A percentile compares a stretch with the other conserved stretches of the same genome.
Evolutionary conservation across 2,329 filamentous ascomycete species (phyloP).

Genomic region (Sclerotinia spermophila): DNA sequence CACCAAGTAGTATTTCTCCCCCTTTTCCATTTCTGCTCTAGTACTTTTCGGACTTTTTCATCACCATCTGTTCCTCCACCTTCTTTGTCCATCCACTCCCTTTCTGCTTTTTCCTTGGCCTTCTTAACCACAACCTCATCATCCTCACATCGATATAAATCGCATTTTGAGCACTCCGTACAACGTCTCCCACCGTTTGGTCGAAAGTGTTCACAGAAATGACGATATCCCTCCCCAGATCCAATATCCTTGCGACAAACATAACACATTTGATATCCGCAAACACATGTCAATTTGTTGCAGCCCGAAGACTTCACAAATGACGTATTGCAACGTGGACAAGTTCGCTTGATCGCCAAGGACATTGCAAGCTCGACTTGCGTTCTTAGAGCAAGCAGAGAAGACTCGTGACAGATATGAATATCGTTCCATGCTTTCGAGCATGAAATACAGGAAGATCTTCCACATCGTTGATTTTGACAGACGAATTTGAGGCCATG

Average conservation of each 20-base stretch:
- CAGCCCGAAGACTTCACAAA: conserved; percentile 94
- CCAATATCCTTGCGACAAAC: conserved; percentile 77
- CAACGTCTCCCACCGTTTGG: conserved; percentile 74
- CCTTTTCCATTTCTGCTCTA: conserved; percentile 47
- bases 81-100: conserved; percentile 65
- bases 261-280: conserved; percentile 98
- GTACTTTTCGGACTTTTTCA: conserved; percentile 53
- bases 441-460: conserved; percentile 77
- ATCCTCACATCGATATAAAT: conserved; percentile 67
- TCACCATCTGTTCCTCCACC: conserved; percentile 53
- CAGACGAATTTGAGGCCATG: conserved; percentile 77
- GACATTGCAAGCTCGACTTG: conserved; percentile 92
- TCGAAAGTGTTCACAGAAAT: conserved; percentile 96
- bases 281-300: conserved; percentile 95
- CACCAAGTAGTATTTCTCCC: conserved; percentile 28
- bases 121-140: conserved; percentile 66
- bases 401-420: conserved; percentile 85
- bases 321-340: conserved; percentile 82
- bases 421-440: conserved; percentile 80
- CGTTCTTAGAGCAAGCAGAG: conserved; percentile 75
- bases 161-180: conserved; percentile 74
- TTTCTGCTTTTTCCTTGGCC: conserved; percentile 69
- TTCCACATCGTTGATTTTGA: conserved; percentile 62
- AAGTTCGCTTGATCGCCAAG: conserved; percentile 90
- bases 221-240: conserved; percentile 72